Evolutionary conservation across 257 asterid species (phyloP).

Genomic region (Solanum bulbocastanum): DNA sequence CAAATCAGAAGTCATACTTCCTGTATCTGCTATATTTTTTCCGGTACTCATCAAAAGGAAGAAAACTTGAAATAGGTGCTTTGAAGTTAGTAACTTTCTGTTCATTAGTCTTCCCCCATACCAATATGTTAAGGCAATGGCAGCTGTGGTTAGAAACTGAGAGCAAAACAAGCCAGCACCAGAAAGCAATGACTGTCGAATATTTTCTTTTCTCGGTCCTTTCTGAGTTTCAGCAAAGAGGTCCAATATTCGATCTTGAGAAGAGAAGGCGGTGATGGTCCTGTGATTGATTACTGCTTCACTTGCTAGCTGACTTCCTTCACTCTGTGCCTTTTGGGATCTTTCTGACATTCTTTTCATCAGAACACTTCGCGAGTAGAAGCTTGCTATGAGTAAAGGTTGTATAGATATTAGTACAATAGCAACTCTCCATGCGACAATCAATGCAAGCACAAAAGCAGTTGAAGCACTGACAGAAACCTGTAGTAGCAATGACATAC

Average conservation of each 20-base stretch:
- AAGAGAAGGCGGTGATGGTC: conserved; percentile 63
- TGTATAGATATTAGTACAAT: conserved; percentile 59
- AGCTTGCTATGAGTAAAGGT: conserved; percentile 46
- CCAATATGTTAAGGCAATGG: conserved; percentile 66
- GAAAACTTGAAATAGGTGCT: conserved; percentile 56
- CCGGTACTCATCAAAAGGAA: conserved; percentile 78
- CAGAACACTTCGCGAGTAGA: conserved; percentile 43
- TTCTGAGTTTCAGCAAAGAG: conserved; percentile 34
- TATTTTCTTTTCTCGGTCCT: conserved; percentile 39
- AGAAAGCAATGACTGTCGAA: conserved; percentile 61
- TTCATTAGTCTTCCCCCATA: conserved; percentile 72
- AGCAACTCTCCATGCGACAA: conserved; percentile 62
- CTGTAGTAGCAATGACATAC: conserved; percentile 49
- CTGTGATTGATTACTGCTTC: conserved; percentile 69
- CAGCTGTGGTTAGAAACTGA: conserved; percentile 40
- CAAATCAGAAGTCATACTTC: conserved; percentile 65
- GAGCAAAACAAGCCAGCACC: conserved; percentile 46
- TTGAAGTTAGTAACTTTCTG: conserved; percentile 28
- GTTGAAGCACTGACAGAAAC: conserved; percentile 38
- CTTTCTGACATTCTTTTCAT: conserved; percentile 47
- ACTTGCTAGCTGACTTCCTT: conserved; percentile 69
- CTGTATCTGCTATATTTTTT: conserved; percentile 68
- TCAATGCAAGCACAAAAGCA: conserved; percentile 40
- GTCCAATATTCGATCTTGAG: conserved; percentile 42
- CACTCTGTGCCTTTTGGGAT: conserved; percentile 52